A percentile compares a stretch with the other conserved stretches of the same genome.
phyloP scores from a whole-genome alignment of 2,329 filamentous ascomycete species.

The Calonectria leucothoes region DNA sequence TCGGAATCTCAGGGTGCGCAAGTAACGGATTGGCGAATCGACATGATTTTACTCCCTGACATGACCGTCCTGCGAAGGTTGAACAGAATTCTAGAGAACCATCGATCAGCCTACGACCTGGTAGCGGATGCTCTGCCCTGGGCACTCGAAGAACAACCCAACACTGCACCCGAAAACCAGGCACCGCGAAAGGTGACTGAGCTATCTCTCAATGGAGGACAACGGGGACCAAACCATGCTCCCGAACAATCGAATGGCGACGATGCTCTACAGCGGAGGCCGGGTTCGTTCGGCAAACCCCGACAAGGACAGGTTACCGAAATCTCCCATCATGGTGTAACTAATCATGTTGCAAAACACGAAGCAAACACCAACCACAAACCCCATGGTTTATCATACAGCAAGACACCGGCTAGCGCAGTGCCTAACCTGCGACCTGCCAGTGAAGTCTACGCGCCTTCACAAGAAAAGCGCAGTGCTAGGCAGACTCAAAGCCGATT shows the following conservation, averaged over 20 bases:
- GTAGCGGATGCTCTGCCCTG: constrained; percentile 54
- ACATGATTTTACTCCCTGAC: constrained; percentile 59
- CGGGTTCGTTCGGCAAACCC: background rate
- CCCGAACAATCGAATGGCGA: background rate
- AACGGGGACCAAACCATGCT: background rate
- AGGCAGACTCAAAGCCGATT: background rate
- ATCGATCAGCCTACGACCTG: constrained; percentile 48
- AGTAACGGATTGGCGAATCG: constrained; percentile 55
- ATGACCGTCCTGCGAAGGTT: constrained; percentile 45
- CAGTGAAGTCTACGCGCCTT: constrained; percentile 46
- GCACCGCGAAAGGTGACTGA: background rate
- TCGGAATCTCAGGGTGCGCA: constrained; percentile 29
- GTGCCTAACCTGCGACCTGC: constrained; percentile 42
- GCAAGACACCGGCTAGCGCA: constrained; percentile 10
- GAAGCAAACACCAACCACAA: background rate
- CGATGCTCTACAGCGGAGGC: background rate
- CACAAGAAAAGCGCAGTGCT: background rate
- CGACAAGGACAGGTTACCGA: background rate
- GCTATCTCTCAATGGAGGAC: background rate
- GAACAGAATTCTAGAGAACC: constrained; percentile 40
- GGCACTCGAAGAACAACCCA: constrained; percentile 40
- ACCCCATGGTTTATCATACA: background rate
- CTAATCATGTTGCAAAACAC: background rate
- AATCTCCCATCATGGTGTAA: background rate
- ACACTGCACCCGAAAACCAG: constrained; percentile 3